Base-by-base conservation (phyloP, 1,284 basidiomycete genomes). In the Ceratobasidium papillatum region DNA sequence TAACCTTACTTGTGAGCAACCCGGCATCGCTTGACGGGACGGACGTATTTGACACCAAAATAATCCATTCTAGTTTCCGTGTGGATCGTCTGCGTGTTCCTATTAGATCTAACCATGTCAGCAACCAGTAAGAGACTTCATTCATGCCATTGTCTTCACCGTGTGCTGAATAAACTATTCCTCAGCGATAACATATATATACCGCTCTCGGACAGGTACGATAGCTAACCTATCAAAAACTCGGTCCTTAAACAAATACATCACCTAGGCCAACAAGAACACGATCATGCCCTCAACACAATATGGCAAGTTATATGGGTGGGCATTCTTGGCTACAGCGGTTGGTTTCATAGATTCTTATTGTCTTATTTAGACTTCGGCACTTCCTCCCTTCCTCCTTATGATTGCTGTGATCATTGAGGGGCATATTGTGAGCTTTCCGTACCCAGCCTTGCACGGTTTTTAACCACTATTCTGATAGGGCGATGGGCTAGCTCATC, bases 291-390 rank as follows among this genome's bases (percentile, higher is more conserved):
- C 51, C n/a, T 68, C 17, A 22, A 27, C 22, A 17, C 56, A 17
- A 56, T 68, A 30, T 68, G 65, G 65, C 30, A 34, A 27, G 51
- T 68, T 54, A 54, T 41, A 22, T 68, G 65, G 51, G 65, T 65
- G 30, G 19, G 43, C 34, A 19, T 59, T 59, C 27, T 54, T 9
- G 52, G 56, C 17, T 59, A 34, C 14, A 36, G 14, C 14, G 14
- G 19, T 5, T 27, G 17, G 34, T 34, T 7, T 32, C 17, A 11
- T 25, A 7, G 14, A 19, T 22, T 43, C 7, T 43, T 14, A 14
- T 14, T 43, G 41, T 7, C n/a, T 5, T n/a, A 43, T 30, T 5
- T 19, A 65, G 63, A 17, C 34, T 22, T 68, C 65, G 22, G 65
- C 65, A 36, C 45, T 45, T 17, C 63, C 63, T 52, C 65, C 51